Percentiles rank a stretch among this genome's conserved stretches.
These are phyloP conservation scores for Collybiopsis luxurians DNA, from an alignment of 768 basidiomycete species.

Conservation along the genomic window DNA sequence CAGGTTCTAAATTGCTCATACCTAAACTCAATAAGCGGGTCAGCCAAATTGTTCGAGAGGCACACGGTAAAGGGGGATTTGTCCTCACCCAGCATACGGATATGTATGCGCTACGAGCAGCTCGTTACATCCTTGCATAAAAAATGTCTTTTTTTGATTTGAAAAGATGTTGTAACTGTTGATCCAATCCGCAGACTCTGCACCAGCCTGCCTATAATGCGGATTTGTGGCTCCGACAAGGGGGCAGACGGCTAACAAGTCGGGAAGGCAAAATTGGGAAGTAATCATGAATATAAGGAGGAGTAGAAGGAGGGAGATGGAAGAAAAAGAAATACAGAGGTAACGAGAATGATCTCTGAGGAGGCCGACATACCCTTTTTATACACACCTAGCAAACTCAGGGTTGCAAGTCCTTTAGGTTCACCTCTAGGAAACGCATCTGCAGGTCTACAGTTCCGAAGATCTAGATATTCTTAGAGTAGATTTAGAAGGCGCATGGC, in stretches of 20 bases:
- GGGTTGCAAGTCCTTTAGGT: not conserved
- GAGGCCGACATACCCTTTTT: not conserved
- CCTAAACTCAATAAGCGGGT: no score
- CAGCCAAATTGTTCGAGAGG: not conserved
- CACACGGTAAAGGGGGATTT: constrained; percentile 44
- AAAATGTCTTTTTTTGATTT: constrained; percentile 61
- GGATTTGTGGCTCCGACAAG: constrained; percentile 51
- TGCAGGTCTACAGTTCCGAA: not conserved
- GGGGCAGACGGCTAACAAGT: constrained; percentile 49
- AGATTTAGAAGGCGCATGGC: not conserved
- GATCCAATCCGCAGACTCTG: constrained; percentile 61
- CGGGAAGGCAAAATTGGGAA: constrained; percentile 46
- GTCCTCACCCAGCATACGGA: constrained; percentile 53
- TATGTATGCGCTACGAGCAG: constrained; percentile 62
- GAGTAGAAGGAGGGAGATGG: not conserved
- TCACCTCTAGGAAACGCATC: not conserved
- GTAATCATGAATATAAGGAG: not conserved
- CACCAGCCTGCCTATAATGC: constrained; percentile 51
- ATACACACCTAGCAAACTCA: not conserved
- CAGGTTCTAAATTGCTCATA: constrained; percentile 20
- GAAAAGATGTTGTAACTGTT: constrained; percentile 57
- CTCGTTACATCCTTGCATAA: constrained; percentile 58
- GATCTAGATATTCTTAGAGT: constrained; percentile 6
- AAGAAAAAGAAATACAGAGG: not conserved
- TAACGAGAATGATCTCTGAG: not conserved